Conservation (phyloP, 2,329 filamentous ascomycete genomes). For the Neonectria punicea region DNA sequence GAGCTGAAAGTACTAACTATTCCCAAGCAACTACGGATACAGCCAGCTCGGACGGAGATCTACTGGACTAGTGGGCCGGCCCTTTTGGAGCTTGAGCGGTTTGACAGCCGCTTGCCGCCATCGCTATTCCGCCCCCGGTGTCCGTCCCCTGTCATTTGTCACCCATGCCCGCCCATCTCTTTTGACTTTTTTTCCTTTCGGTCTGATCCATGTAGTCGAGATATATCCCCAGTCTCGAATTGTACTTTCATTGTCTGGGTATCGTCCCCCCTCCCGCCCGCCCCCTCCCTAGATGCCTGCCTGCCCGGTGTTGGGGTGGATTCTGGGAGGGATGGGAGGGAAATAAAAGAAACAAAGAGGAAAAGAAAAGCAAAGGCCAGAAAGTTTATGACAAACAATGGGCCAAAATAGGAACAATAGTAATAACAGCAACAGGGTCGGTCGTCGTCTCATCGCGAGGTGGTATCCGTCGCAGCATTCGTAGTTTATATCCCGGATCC, state of each 20-base stretch:
- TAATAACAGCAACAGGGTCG: neutral
- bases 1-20: no score
- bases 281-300: neutral
- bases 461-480: neutral
- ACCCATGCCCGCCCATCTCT: conserved; percentile 29
- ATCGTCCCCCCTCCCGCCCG: no score
- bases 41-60: conserved; percentile 28
- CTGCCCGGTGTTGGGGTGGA: neutral
- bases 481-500: neutral
- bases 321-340: neutral
- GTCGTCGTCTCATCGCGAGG: neutral
- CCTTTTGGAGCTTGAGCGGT: conserved; percentile 41
- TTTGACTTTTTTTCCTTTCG: conserved; percentile 22
- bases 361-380: neutral
- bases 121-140: conserved; percentile 38
- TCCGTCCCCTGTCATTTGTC: conserved; percentile 32
- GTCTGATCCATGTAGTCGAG: conserved; percentile 8
- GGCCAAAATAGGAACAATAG: neutral
- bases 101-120: conserved; percentile 42
- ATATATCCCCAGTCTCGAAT: neutral
- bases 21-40: no score
- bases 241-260: neutral
- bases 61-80: conserved; percentile 43
- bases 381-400: neutral
- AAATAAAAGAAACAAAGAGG: neutral